Conservation (phyloP, 305 asterid species). For the Lippia alba region DNA sequence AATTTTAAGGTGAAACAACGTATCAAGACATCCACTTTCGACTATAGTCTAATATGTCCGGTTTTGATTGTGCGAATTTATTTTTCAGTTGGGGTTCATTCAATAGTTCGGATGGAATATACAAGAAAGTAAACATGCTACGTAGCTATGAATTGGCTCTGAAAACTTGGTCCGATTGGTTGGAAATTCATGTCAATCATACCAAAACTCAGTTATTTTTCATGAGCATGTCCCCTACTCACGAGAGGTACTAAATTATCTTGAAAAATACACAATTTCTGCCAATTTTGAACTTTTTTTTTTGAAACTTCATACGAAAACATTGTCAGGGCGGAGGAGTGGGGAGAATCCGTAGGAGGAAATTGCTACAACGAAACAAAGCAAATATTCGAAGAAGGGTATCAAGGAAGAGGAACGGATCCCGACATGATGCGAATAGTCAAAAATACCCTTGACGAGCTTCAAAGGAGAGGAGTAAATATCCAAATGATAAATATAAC, state of each 20-base stretch:
- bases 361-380: constrained; percentile 70
- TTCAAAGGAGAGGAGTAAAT: constrained; percentile 57
- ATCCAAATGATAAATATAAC: constrained; percentile 74
- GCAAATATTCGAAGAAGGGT: constrained; percentile 52
- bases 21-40: background rate
- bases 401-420: constrained; percentile 71
- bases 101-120: constrained; percentile 61
- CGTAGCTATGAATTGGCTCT: constrained; percentile 91
- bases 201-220: constrained; percentile 67
- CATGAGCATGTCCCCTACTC: constrained; percentile 90
- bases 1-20: no score
- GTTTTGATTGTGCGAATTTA: background rate
- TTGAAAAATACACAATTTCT: no score
- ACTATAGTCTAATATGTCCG: background rate
- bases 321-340: constrained; percentile 73
- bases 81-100: constrained; percentile 83
- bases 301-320: background rate
- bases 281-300: background rate
- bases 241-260: constrained; percentile 57
- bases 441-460: constrained; percentile 51
- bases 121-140: constrained; percentile 72
- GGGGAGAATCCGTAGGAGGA: constrained; percentile 62
- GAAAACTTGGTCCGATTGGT: constrained; percentile 89
- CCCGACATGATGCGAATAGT: constrained; percentile 80
- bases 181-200: constrained; percentile 80